Evolutionary conservation across 495 filamentous ascomycete genomes (phyloP), one percentile per base, ranked within the genome.

Genomic region (Podospora pseudopauciseta): DNA sequence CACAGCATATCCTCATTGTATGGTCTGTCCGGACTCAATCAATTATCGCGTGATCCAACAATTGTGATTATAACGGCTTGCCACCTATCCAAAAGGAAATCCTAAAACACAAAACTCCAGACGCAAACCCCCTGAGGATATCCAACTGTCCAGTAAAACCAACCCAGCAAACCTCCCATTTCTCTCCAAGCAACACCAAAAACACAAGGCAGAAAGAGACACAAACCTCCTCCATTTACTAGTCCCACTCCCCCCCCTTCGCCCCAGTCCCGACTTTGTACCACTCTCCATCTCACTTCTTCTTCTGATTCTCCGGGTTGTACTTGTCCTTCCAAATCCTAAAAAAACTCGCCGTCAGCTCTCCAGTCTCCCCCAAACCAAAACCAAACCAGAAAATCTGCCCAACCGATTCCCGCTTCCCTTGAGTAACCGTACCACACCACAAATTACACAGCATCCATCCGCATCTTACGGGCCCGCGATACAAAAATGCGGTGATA

Each of bases 271-370:
- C 39, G 13, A 49, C 39, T 49, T 49, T 49, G 39, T 49, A 49
- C 2, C 39, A 5, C 39, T 11, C 2, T 49, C 39, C 39, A 32
- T 11, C 39, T 49, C 39, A 49, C 55, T 78, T 79, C 69, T 80
- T 81, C 71, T 81, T 81, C 74, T 75, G 73, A 72, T 84, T 79
- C 78, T 76, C 89, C 82, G 69, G 92, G 75, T 91, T 87, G 79
- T 97, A 97, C 79, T 97, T 97, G 60, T 94, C 91, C 77, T 97
- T 97, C 93, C 93, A 96, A 70, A 97, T 96, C 93, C 93, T 97
- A 74, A 49, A 64, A 65, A 58, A 64, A 65, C 11, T 32, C 28
- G 39, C 15, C 39, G 39, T 49, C 39, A 49, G 39, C 7, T 49
- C 39, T 49, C 16, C 60, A 13, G 13, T 20, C n/a, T 34, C 26